These are phyloP conservation scores for Macrocystidia cucumis DNA, from an alignment of 1,284 basidiomycete species.

Conservation along the genomic window DNA sequence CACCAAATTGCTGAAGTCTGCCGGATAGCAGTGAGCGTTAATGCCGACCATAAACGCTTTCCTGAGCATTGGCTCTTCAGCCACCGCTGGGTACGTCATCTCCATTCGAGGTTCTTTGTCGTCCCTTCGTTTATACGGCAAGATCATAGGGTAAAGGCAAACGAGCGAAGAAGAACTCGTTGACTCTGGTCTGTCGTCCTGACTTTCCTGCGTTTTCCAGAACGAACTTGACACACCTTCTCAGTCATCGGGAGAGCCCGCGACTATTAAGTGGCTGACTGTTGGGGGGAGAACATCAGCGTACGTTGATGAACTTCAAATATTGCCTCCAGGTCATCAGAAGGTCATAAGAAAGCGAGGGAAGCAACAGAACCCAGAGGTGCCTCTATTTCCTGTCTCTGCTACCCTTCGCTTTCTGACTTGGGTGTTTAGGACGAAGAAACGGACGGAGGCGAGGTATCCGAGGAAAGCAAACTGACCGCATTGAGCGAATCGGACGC, in stretches of 20 bases:
- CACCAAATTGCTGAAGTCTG: constrained; percentile 54
- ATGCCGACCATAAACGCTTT: constrained; percentile 69
- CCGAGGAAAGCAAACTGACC: constrained; percentile 17
- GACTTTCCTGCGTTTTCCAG: no score
- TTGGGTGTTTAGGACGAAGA: no score
- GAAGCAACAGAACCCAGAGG: constrained; percentile 4
- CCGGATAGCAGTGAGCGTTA: constrained; percentile 55
- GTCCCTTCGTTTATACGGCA: constrained; percentile 3
- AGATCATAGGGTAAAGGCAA: constrained; percentile 62
- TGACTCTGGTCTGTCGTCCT: constrained; percentile 41
- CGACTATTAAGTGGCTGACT: constrained; percentile 72
- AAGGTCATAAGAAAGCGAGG: no score
- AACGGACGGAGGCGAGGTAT: no score
- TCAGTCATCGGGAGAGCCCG: constrained; percentile 63
- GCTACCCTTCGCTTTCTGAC: no score
- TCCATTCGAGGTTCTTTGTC: constrained; percentile 7
- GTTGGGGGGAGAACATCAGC: constrained; percentile 81
- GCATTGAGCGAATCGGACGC: constrained; percentile 15
- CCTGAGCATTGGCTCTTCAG: constrained; percentile 69
- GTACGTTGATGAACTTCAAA: constrained; percentile 61
- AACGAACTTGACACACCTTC: constrained; percentile 1
- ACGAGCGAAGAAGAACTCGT: constrained; percentile 39
- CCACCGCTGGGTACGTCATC: constrained; percentile 52
- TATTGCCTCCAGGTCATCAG: constrained; percentile 8
- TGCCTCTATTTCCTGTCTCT: not conserved